Conservation (phyloP, 345 rosid species). For the Salix suchowensis region DNA sequence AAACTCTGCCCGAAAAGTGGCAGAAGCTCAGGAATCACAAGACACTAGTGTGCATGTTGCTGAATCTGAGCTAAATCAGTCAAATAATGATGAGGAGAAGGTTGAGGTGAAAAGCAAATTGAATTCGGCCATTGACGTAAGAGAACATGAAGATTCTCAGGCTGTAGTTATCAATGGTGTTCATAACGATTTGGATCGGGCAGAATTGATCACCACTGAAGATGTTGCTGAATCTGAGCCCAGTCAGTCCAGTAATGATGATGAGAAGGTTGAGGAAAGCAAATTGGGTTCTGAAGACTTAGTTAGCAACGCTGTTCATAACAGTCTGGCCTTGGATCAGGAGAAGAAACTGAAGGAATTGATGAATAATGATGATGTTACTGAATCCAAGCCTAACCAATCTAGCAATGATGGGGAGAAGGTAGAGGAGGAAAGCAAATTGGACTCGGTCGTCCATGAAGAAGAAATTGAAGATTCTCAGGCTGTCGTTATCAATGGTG, state of each 20-base stretch:
- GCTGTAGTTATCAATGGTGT: neutral
- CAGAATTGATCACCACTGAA: constrained; percentile 2
- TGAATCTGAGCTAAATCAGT: neutral
- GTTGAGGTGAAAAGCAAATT: constrained; percentile 19
- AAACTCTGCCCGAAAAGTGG: neutral
- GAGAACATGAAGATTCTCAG: constrained; percentile 14
- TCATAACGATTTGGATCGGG: neutral
- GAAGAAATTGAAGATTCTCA: neutral
- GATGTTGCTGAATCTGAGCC: neutral
- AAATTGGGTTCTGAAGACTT: neutral
- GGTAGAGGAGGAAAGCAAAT: neutral
- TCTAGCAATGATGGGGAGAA: neutral
- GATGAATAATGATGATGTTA: neutral
- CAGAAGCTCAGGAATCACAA: neutral
- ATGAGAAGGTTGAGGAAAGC: neutral
- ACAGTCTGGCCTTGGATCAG: neutral
- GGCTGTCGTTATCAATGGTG: neutral
- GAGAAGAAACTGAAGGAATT: neutral
- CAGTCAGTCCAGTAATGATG: neutral
- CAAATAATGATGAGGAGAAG: constrained; percentile 13
- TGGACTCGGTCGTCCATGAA: neutral
- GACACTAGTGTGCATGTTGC: neutral
- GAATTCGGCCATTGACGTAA: constrained; percentile 10
- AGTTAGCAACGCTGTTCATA: neutral
- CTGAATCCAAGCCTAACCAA: neutral